Percentiles rank a stretch among this genome's conserved stretches.
phyloP scores from a whole-genome alignment of 495 filamentous ascomycete species.

The Podospora sp. region DNA sequence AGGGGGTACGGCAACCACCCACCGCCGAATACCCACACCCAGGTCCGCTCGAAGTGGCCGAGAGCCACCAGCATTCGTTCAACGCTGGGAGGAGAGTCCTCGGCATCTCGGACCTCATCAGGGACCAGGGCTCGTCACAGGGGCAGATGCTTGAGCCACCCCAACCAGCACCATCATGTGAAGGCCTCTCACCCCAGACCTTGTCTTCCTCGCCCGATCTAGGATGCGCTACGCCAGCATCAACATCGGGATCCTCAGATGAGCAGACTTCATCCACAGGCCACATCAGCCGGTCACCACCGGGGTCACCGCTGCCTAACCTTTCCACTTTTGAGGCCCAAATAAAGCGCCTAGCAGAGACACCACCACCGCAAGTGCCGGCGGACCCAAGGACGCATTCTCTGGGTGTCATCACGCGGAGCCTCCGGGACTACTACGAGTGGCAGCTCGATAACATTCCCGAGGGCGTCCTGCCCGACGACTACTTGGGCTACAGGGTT shows the following conservation, averaged over 20 bases:
- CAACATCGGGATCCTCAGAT: constrained; percentile 23
- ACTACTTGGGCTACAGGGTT: constrained; percentile 29
- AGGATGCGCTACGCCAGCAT: constrained; percentile 21
- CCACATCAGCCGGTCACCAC: constrained; percentile 2
- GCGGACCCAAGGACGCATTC: constrained; percentile 29
- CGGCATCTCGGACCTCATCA: constrained; percentile 35
- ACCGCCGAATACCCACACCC: background rate
- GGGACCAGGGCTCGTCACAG: constrained; percentile 4
- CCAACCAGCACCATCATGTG: constrained; percentile 5
- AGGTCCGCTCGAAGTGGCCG: background rate
- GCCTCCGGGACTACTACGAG: constrained; percentile 35
- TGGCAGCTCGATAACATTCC: constrained; percentile 37
- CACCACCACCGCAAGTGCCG: constrained; percentile 26
- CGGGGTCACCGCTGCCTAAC: constrained; percentile 22
- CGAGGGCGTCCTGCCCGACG: constrained; percentile 33
- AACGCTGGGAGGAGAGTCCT: constrained; percentile 20
- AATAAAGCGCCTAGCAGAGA: constrained; percentile 24
- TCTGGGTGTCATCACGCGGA: constrained; percentile 31
- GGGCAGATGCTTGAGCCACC: background rate
- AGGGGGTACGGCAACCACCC: constrained; percentile 19
- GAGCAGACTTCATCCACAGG: constrained; percentile 9
- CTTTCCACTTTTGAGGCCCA: constrained; percentile 29
- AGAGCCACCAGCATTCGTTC: background rate
- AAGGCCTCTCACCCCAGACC: constrained; percentile 11
- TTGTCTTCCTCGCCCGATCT: constrained; percentile 22